A percentile compares a stretch with the other conserved stretches of the same genome.
Evolutionary conservation across 2,329 filamentous ascomycete genomes (phyloP).

Genomic region (Colletotrichum tanaceti): DNA sequence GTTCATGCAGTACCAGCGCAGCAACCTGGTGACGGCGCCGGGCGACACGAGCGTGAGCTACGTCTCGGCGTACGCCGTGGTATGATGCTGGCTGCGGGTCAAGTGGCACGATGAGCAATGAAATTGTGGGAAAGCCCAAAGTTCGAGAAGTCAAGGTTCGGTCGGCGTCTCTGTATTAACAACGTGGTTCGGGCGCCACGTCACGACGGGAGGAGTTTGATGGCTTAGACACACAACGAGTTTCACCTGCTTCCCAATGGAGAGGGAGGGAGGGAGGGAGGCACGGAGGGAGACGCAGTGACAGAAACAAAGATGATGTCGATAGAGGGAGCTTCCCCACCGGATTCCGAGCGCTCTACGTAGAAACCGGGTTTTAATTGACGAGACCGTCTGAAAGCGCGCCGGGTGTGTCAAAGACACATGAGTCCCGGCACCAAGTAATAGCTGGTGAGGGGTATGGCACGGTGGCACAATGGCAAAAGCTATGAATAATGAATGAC

Average conservation of each 20-base stretch:
- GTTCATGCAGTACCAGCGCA: conserved; percentile 89
- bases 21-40: conserved; percentile 75
- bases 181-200: not conserved
- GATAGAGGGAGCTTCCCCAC: not conserved
- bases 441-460: too few relatives aligned
- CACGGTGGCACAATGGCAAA: not conserved
- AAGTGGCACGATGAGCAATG: not conserved
- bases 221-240: conserved; percentile 15
- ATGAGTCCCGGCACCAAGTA: not conserved
- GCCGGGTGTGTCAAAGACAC: conserved; percentile 12
- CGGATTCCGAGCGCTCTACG: not conserved
- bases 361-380: conserved; percentile 2
- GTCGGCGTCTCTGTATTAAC: conserved; percentile 2
- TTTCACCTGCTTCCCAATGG: conserved; percentile 9
- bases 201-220: conserved; percentile 13
- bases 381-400: conserved; percentile 5
- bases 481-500: conserved; percentile 1
- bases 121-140: not conserved
- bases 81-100: conserved; percentile 58
- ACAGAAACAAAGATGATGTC: too few relatives aligned
- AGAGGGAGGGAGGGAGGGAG: not conserved
- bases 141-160: not conserved
- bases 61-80: conserved; percentile 86
- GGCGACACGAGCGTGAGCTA: conserved; percentile 93
- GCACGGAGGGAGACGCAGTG: too few relatives aligned